Conservation (phyloP, 441 rosid species). For the Mallotus repandus region DNA sequence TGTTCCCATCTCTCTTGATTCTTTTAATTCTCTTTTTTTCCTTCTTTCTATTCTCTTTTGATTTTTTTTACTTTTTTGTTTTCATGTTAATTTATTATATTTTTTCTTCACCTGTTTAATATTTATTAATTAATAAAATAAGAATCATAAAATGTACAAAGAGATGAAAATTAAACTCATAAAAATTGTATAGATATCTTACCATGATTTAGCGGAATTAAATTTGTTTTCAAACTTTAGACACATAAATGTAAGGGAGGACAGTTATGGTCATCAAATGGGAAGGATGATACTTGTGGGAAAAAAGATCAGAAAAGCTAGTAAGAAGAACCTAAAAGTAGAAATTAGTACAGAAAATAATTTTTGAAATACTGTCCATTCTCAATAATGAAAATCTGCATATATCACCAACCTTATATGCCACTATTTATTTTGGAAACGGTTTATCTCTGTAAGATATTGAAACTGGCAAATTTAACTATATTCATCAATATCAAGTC, state of each 20-base stretch:
- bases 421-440: too few relatives aligned
- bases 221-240: too few relatives aligned
- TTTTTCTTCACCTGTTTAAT: background rate
- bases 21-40: background rate
- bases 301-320: background rate
- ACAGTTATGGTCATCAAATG: conserved; percentile 86
- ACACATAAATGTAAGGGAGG: conserved; percentile 82
- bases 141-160: too few relatives aligned
- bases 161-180: too few relatives aligned
- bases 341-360: background rate
- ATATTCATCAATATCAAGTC: background rate
- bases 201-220: too few relatives aligned
- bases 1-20: background rate
- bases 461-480: background rate
- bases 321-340: conserved; percentile 15
- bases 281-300: conserved; percentile 73
- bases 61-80: too few relatives aligned
- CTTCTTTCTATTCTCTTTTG: background rate
- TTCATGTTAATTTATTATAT: too few relatives aligned
- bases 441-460: background rate
- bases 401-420: background rate
- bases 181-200: too few relatives aligned
- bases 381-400: background rate
- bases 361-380: background rate
- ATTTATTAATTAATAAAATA: too few relatives aligned